Evolutionary conservation across 768 basidiomycete species (phyloP).

Genomic region (Lenzites betulinus): DNA sequence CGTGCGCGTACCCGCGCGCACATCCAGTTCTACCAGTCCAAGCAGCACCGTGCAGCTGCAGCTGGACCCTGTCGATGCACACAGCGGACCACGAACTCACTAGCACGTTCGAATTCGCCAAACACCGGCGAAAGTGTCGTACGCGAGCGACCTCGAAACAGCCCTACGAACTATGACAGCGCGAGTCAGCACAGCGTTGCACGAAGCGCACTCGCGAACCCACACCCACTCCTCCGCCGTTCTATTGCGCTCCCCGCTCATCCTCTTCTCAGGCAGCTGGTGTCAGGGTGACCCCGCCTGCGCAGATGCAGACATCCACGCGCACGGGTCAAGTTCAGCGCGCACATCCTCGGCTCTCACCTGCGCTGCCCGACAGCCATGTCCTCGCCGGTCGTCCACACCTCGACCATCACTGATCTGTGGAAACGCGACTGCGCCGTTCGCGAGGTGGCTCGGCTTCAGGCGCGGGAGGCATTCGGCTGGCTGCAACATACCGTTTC

Average conservation of each 20-base stretch:
- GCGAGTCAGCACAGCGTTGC: not conserved
- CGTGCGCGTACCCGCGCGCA: too few species aligned
- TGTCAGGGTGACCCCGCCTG: not conserved
- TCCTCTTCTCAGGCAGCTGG: not conserved
- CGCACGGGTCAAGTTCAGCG: not conserved
- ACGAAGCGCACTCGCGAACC: not conserved
- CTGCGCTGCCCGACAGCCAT: not conserved
- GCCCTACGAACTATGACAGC: not conserved
- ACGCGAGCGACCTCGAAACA: not conserved
- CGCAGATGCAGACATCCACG: not conserved
- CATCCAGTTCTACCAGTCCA: too few species aligned
- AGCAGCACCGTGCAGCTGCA: too few species aligned
- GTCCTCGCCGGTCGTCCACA: not conserved
- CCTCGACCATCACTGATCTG: not conserved
- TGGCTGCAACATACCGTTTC: too few species aligned
- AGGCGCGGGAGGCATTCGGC: too few species aligned
- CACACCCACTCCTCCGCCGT: not conserved
- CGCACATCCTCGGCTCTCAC: too few species aligned
- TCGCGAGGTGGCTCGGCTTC: too few species aligned
- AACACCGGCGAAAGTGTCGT: not conserved
- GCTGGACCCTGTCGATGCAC: too few species aligned
- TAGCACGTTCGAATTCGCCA: not conserved
- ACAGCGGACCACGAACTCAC: not conserved
- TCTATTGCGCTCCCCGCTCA: not conserved
- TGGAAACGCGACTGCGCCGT: not conserved